A percentile compares a stretch with the other conserved stretches of the same genome.
Evolutionary conservation across 1,284 basidiomycete species (phyloP).

Genomic region (Leccinum griseonigrum): DNA sequence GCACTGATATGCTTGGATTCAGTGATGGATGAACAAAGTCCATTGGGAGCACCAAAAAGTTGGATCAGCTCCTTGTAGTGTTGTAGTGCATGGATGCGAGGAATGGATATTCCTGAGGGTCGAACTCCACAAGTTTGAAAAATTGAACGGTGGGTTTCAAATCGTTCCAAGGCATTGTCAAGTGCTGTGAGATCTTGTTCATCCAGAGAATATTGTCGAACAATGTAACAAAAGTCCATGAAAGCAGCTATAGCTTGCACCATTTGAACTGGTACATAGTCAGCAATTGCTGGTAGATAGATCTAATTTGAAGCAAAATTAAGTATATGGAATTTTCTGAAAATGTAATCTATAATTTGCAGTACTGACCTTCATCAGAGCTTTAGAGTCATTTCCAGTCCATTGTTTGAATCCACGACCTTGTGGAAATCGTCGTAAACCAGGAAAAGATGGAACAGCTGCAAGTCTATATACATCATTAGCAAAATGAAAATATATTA

Average conservation of each 20-base stretch:
- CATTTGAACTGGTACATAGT: constrained; percentile 11
- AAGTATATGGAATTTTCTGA: not conserved
- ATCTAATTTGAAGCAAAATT: constrained; percentile 1
- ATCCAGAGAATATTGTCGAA: not conserved
- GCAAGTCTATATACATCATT: not conserved
- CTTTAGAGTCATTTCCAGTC: not conserved
- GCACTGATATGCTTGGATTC: not conserved
- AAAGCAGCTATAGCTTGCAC: constrained; percentile 8
- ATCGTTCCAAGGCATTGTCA: not conserved
- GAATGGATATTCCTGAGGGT: not conserved
- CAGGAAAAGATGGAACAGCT: not conserved
- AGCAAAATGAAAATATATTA: not conserved
- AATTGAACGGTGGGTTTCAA: not conserved
- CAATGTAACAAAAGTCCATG: constrained; percentile 11
- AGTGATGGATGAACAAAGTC: not conserved
- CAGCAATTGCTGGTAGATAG: constrained; percentile 14
- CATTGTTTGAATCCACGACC: not conserved
- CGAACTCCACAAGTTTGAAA: not conserved
- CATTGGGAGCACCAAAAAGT: not conserved
- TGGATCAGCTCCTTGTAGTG: not conserved
- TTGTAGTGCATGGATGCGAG: not conserved
- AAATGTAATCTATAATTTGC: not conserved
- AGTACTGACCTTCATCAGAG: not conserved
- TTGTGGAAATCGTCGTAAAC: not conserved
- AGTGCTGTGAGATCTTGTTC: not conserved